Evolutionary conservation across 1,139 yeast genomes (phyloP).

Genomic region (Yamadazyma atmosphaerica): DNA sequence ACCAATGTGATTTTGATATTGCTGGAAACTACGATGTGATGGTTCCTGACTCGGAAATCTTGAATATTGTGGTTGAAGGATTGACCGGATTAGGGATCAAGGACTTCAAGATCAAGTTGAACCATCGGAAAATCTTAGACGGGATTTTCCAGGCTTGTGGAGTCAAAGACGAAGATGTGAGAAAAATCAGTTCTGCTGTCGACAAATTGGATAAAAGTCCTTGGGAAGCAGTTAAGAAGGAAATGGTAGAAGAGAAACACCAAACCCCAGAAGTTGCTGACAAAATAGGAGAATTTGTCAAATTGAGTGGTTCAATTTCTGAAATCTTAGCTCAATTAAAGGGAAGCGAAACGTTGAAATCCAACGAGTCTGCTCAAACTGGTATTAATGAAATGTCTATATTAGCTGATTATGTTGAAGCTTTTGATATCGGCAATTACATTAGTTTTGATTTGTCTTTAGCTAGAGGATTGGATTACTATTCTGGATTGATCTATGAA

Average conservation of each 20-base stretch:
- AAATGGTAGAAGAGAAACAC: constrained; percentile 86
- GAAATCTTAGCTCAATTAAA: constrained; percentile 63
- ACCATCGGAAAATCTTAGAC: constrained; percentile 93
- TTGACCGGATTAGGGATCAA: constrained; percentile 76
- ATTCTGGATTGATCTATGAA: constrained; percentile 94
- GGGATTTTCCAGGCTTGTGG: constrained; percentile 96
- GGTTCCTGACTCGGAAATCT: constrained; percentile 94
- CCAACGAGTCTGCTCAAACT: constrained; percentile 69
- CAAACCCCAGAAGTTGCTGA: constrained; percentile 93
- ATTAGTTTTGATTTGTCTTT: constrained; percentile 88
- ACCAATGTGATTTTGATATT: constrained; percentile 96
- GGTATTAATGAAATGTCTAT: constrained; percentile 82
- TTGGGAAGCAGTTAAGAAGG: constrained; percentile 91
- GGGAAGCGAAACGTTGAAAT: constrained; percentile 54
- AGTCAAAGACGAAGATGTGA: constrained; percentile 88
- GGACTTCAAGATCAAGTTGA: constrained; percentile 87
- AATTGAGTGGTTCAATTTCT: constrained; percentile 71
- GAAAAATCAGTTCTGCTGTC: constrained; percentile 91
- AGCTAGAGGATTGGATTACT: constrained; percentile 96
- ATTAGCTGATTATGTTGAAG: constrained; percentile 75
- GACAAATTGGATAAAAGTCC: constrained; percentile 94
- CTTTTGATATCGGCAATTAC: constrained; percentile 64
- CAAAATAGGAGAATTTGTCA: constrained; percentile 87
- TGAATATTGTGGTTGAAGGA: constrained; percentile 82
- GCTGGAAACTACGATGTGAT: constrained; percentile 90